These are phyloP conservation scores for Acer negundo DNA, from an alignment of 345 rosid genomes.

Conservation along the genomic window DNA sequence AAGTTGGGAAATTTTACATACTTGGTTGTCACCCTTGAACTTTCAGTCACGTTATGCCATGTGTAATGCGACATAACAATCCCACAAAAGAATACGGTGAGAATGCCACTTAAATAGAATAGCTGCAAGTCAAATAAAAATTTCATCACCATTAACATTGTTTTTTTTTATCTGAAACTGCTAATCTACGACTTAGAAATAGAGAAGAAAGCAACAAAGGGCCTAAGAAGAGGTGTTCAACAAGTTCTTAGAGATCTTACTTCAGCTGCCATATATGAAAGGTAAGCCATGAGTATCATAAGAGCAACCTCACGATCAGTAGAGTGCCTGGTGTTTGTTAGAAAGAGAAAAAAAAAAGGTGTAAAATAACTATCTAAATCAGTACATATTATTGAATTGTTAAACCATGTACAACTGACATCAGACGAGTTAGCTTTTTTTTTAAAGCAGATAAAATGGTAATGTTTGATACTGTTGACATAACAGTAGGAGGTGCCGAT, in stretches of 20 bases:
- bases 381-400: background rate
- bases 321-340: conserved; percentile 62
- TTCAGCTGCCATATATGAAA: conserved; percentile 91
- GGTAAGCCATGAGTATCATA: conserved; percentile 93
- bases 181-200: background rate
- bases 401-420: background rate
- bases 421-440: background rate
- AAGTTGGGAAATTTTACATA: conserved; percentile 31
- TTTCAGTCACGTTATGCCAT: conserved; percentile 92
- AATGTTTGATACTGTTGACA: background rate
- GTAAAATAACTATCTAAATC: background rate
- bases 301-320: conserved; percentile 96
- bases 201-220: background rate
- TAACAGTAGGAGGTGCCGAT: background rate
- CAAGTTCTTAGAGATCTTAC: conserved; percentile 43
- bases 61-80: conserved; percentile 97
- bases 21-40: conserved; percentile 93
- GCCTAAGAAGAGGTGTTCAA: conserved; percentile 9
- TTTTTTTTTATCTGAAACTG: no score
- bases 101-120: conserved; percentile 80
- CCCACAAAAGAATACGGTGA: conserved; percentile 96
- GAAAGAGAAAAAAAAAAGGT: conserved; percentile 15
- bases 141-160: conserved; percentile 8
- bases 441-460: background rate
- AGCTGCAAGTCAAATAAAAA: conserved; percentile 52